These are phyloP conservation scores for Hylodesmum podocarpum DNA, from an alignment of 306 rosid species.

Conservation along the genomic window DNA sequence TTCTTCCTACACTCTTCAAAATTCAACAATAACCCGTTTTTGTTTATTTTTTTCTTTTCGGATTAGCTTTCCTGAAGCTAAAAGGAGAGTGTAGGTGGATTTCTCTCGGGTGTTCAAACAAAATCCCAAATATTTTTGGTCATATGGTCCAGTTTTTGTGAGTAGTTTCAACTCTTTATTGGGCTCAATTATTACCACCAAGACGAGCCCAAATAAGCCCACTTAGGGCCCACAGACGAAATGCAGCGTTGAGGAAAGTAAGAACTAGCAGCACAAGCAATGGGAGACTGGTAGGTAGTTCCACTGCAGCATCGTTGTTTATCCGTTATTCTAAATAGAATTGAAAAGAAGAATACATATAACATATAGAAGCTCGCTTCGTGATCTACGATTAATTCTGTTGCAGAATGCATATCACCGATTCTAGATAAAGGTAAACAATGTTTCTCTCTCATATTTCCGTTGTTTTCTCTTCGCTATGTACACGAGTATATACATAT, in stretches of 20 bases:
- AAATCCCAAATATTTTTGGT: background rate
- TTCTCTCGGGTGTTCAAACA: no score
- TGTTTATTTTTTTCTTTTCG: no score
- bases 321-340: background rate
- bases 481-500: background rate
- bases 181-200: background rate
- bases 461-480: background rate
- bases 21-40: no score
- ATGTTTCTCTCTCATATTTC: background rate
- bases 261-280: constrained; percentile 10
- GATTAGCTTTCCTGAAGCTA: no score
- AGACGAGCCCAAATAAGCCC: background rate
- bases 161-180: no score
- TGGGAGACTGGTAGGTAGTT: constrained; percentile 37
- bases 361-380: background rate
- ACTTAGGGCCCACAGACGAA: background rate
- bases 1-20: no score
- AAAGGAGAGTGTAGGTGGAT: no score
- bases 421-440: constrained; percentile 32
- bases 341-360: background rate
- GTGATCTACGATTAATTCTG: constrained; percentile 33
- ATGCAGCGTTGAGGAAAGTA: background rate
- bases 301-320: background rate
- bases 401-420: background rate
- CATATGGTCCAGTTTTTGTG: background rate